Evolutionary conservation across 2,329 filamentous ascomycete species (phyloP), one percentile per base, ranked within the genome.

Genomic region (Neofusicoccum laricinum): DNA sequence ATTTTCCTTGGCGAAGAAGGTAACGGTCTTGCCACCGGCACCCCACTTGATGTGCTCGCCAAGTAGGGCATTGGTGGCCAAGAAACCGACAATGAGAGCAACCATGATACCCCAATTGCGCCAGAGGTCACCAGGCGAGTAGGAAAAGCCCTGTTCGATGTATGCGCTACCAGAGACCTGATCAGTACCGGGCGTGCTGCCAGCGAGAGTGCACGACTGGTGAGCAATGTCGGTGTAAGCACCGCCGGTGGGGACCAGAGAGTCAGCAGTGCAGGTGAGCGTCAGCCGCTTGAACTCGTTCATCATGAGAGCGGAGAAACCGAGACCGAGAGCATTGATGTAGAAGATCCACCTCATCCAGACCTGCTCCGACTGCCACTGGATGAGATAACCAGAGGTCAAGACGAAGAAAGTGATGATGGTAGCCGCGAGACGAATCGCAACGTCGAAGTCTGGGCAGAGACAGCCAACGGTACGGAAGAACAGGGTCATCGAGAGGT

Each of bases 331-430:
- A 0, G 88, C 83, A 66, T 93, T 92, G 75, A 93, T 80, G 80
- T 88, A 94, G 78, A 88, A 91, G 66, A 94, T 88, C 91, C 91
- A 95, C 17, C 89, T 82, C 5, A 93, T 75, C 88, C 91, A 94
- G 3, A 88, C 87, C 69, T 92, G 89, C 69, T 91, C 86, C 2
- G 81, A 85, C 57, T 89, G 85, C 73, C 90, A 93, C 73, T 93
- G 91, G 65, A 96, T 94, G 46, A 96, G 79, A 76, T 95, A 96
- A 3, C 92, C 92, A 0, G 88, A 90, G 0, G 91, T 95, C 19
- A 92, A 81, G 30, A 95, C 86, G 69, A 93, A 92, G n/a, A 93
- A 78, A 0, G 90, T 93, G 68, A 96, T 92, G 61, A 92, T 84
- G 0, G 92, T 82, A 4, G 91, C 88, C 6, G 91, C 91, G 63